Conservation (phyloP, 345 rosid species). For the Eucalyptus grandis region DNA sequence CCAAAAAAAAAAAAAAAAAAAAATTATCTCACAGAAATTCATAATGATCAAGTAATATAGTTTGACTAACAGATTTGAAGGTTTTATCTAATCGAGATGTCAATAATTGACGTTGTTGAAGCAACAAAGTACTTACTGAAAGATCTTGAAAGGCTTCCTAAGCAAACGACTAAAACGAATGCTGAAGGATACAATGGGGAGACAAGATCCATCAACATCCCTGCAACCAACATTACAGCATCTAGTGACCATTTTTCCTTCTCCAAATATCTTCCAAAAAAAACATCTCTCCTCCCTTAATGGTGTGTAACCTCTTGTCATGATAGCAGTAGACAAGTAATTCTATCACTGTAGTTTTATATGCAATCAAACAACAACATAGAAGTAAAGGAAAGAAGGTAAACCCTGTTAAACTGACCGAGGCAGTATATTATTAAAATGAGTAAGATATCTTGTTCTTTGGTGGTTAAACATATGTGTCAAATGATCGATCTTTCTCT, state of each 20-base stretch:
- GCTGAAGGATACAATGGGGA: slow-evolving; percentile 92
- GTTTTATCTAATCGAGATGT: neutral
- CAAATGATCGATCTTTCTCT: neutral
- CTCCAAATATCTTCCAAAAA: neutral
- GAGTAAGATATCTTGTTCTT: neutral
- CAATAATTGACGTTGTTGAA: neutral
- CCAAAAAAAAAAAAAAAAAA: neutral
- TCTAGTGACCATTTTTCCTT: neutral
- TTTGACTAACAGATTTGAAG: neutral
- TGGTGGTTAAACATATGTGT: neutral
- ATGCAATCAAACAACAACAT: neutral
- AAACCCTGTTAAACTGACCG: neutral
- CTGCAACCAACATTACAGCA: slow-evolving; percentile 26
- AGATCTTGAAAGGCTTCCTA: slow-evolving; percentile 92
- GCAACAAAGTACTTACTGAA: slow-evolving; percentile 48
- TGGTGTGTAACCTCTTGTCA: neutral
- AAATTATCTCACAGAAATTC: neutral
- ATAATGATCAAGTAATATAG: too few relatives aligned
- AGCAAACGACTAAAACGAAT: slow-evolving; percentile 78
- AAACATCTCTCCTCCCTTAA: neutral
- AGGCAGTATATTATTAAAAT: neutral
- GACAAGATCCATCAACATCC: slow-evolving; percentile 96
- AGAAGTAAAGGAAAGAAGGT: neutral
- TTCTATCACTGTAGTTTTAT: neutral
- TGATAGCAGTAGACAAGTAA: neutral